Base-by-base conservation (phyloP, 805 yeast genomes). In the Cyberlindnera xishuangbannaensis region DNA sequence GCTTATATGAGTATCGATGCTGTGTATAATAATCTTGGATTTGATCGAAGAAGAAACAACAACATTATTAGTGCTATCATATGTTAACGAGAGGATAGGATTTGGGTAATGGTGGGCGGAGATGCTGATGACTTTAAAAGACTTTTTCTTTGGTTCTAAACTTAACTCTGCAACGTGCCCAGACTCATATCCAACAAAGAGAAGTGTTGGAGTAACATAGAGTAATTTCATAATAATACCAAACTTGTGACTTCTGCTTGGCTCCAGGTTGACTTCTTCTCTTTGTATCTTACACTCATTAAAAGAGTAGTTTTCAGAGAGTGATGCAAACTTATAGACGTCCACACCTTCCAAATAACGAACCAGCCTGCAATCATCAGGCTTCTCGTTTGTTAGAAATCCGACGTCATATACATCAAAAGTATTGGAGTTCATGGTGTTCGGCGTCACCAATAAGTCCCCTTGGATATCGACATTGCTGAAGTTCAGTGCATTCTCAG, bases 401-500 rank as follows among this genome's bases (percentile, higher is more conserved):
- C 48, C 43, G 9, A 77, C 44, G 22, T 51, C 48, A 50, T 81
- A 81, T 2, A 84, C 51, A 47, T 83, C 95, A 41, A 82, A 67
- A 21, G 66, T 65, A 25, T 78, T 73, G 0, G 92, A 76, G 46
- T 74, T 73, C 8, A 65, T 54, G 0, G 86, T 73, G 13, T 79
- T 76, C 0, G 95, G 86, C 1, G 83, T 71, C 1, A 78, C 50
- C 17, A 74, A 36, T 11, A 43, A 44, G 12, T 58, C 50, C 1
- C 52, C 50, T 7, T 30, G 34, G 13, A 69, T 54, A 5, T 67
- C 77, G n/a, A 78, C 75, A 34, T 77, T 75, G 44, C 86, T 71
- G 53, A 79, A 85, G 46, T 83, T 84, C 42, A 85, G 59, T 4
- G 84, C 65, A 53, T 85, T 85, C 27, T 82, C 81, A 6, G 87